phyloP scores from a whole-genome alignment of 2,329 filamentous ascomycete species.

The Paracorniculantispora psalliotae region DNA sequence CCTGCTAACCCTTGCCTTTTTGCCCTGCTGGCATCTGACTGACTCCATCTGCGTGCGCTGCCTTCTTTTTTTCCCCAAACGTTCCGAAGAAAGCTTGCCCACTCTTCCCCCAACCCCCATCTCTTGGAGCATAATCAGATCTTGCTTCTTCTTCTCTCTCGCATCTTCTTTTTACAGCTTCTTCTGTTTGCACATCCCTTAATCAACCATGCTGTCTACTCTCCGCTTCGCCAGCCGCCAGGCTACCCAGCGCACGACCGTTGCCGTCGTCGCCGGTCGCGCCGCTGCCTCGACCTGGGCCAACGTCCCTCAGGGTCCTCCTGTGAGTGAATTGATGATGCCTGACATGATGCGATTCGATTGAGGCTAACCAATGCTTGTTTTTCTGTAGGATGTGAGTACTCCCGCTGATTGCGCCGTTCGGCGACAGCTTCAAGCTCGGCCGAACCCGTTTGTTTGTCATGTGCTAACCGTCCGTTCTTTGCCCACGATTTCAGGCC shows the following conservation, averaged over 20 bases:
- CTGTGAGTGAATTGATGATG: constrained; percentile 52
- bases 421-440: constrained; percentile 18
- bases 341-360: background rate
- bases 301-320: constrained; percentile 87
- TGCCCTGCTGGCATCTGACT: constrained; percentile 5
- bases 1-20: background rate
- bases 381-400: constrained; percentile 34
- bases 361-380: constrained; percentile 16
- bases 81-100: constrained; percentile 2
- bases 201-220: constrained; percentile 49
- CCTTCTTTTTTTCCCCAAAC: background rate
- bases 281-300: constrained; percentile 78
- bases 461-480: constrained; percentile 10
- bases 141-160: background rate
- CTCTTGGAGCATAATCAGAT: constrained; percentile 1
- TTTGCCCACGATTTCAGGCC: constrained; percentile 46
- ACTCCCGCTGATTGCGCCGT: background rate
- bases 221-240: constrained; percentile 50
- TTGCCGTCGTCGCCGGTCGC: constrained; percentile 40
- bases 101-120: background rate
- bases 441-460: constrained; percentile 16
- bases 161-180: background rate
- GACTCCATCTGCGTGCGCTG: background rate
- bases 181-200: background rate
- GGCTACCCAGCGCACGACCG: constrained; percentile 37